These are phyloP conservation scores for Citrullus colocynthis DNA, from an alignment of 306 rosid genomes.

Conservation along the genomic window DNA sequence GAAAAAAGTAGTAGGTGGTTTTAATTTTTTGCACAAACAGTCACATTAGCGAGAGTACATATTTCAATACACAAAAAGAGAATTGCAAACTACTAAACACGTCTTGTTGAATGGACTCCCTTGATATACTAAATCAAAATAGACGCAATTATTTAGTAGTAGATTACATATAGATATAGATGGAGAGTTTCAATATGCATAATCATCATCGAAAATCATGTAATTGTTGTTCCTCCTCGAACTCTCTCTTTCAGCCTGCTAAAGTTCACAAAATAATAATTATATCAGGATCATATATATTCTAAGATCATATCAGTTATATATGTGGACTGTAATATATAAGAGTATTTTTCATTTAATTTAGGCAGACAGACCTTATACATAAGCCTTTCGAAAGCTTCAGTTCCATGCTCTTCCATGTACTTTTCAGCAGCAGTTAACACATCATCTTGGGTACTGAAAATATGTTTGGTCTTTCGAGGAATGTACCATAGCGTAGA, in stretches of 20 bases:
- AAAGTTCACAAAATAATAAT: not conserved
- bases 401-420: conserved; percentile 56
- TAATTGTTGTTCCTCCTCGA: conserved; percentile 44
- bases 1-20: too few relatives aligned
- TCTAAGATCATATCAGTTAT: too few relatives aligned
- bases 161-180: not conserved
- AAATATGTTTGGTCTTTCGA: conserved; percentile 36
- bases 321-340: not conserved
- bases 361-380: conserved; percentile 34
- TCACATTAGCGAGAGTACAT: too few relatives aligned
- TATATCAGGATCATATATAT: not conserved
- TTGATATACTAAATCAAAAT: not conserved
- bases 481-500: conserved; percentile 69
- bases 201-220: conserved; percentile 73
- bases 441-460: conserved; percentile 54
- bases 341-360: too few relatives aligned
- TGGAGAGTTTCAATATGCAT: conserved; percentile 14
- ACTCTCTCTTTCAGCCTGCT: conserved; percentile 71
- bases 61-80: too few relatives aligned
- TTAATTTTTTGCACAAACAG: not conserved
- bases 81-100: not conserved
- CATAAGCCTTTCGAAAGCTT: conserved; percentile 74
- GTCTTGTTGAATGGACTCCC: not conserved
- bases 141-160: not conserved
- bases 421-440: conserved; percentile 63